Evolutionary conservation across 2,329 filamentous ascomycete species (phyloP), one percentile per base, ranked within the genome.

Genomic region (Metarhizium robertsii): DNA sequence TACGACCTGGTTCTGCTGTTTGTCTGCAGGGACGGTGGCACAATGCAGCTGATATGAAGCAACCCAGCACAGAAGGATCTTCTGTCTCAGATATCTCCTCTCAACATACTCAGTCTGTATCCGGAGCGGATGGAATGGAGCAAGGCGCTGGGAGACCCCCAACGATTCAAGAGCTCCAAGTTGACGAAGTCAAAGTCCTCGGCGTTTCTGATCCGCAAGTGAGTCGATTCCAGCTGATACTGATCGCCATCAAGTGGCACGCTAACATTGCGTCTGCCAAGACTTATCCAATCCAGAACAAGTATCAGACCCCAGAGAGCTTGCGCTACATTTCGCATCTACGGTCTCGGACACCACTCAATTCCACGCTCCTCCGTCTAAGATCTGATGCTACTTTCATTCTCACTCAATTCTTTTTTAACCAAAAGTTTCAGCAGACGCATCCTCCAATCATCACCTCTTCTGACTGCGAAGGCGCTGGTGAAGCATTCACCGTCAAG

Each of bases 401-500:
- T 50, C 70, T 95, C 47, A 88, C 84, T 53, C 80, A 79, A 50
- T 92, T 91, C 71, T 96, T 97, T 71, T 79, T 80, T 50, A 72
- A 76, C 30, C 79, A 83, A 57, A 78, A 83, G 55, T 92, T 89
- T 64, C 79, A 89, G 57, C 88, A 97, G 71, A 90, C 89, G 7
- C 92, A 97, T 62, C 90, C 94, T 4, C 94, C 94, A 4, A 85
- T 97, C 64, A 89, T 99, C 65, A 97, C 94, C 2, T 96, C 92
- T 0, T 96, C 92, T 0, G 94, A 99, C 65, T 99, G 94, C 66
- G 94, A 99, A 74, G 94, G 94, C 4, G 94, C 92, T 2, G 94
- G 94, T 0, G 92, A 97, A 68, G 92, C 95, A 18, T 99, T 99
- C 65, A 83, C 84, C 10, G 75, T 97, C 42, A 68, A 76, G 20